phyloP scores from a whole-genome alignment of 2,329 filamentous ascomycete genomes.

The Claviceps citrina region DNA sequence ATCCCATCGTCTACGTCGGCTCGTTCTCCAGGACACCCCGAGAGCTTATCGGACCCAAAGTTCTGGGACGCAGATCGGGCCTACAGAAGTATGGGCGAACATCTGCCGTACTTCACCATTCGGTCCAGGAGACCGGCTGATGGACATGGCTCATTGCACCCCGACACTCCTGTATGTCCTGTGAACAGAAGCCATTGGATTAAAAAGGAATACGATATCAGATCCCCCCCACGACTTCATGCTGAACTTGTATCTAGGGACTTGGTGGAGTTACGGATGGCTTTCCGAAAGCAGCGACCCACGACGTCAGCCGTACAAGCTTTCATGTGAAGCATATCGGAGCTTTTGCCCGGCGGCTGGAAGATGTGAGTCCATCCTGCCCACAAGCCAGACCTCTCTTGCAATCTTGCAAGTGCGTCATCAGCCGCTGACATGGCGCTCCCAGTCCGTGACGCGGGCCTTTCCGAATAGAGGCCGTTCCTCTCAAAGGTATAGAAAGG shows the following conservation, averaged over 20 bases:
- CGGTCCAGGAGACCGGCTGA: conserved; percentile 32
- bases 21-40: too few species aligned
- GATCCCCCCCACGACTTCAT: neutral
- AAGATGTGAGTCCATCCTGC: conserved; percentile 29
- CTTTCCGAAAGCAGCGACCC: conserved; percentile 28
- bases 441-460: conserved; percentile 36
- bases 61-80: too few species aligned
- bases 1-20: neutral
- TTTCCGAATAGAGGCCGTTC: conserved; percentile 40
- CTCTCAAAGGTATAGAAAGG: conserved; percentile 39
- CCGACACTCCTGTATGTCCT: conserved; percentile 32
- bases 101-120: conserved; percentile 37
- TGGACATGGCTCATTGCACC: conserved; percentile 30
- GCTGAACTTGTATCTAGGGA: neutral
- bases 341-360: conserved; percentile 37
- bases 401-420: neutral
- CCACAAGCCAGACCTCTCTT: neutral
- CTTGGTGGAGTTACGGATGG: conserved; percentile 11
- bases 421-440: conserved; percentile 1
- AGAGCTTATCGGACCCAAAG: too few species aligned
- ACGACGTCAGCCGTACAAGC: conserved; percentile 41
- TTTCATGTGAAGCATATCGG: conserved; percentile 42
- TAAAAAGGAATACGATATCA: neutral
- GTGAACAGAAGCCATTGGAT: neutral
- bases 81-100: conserved; percentile 22